Evolutionary conservation across 805 yeast genomes (phyloP), one percentile per base, ranked within the genome.

Genomic region (Candida sithepensis): DNA sequence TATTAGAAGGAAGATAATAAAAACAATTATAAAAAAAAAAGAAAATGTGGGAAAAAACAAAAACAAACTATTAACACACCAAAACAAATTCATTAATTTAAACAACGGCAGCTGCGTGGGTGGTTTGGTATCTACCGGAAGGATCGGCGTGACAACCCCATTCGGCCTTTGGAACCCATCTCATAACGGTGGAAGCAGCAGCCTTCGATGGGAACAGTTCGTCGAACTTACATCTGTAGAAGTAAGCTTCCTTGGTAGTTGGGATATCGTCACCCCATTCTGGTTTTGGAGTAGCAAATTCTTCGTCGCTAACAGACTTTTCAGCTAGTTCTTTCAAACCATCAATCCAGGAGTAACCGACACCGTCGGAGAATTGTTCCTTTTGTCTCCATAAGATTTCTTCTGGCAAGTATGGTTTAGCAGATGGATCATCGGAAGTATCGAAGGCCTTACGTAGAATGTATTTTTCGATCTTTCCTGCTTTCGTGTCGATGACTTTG

Each of bases 101-200:
- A 20, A 55, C 39, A 51, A 84, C 79, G 55, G 84, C 80, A 60
- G 84, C 68, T 47, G 87, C 91, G 70, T 94, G 99, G 60, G 86
- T 82, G 74, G 87, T 81, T 58, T 96, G 97, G 66, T 77, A 92
- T 75, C 99, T 88, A 57, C 99, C 99, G 47, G 96, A 87, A 46
- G 99, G 99, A 72, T 94, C 99, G 62, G 85, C 96, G 64, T 91
- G 90, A 74, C 99, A 94, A 58, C 99, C 99, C 99, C 99, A 94
- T 71, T 94, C 99, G 54, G 98, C 98, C 79, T 94, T 94, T 68
- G 99, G 99, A 71, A 94, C 73, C 99, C 99, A 94, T 79, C 99
- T 86, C 97, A 88, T 90, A 51, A 94, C 99, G 18, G 99, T 94
- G 37, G 82, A 74, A 50, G 96, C 97, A 55, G 96, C 99, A 56